Base-by-base conservation (phyloP, 768 basidiomycete genomes). In the Pleurotus tuoliensis region DNA sequence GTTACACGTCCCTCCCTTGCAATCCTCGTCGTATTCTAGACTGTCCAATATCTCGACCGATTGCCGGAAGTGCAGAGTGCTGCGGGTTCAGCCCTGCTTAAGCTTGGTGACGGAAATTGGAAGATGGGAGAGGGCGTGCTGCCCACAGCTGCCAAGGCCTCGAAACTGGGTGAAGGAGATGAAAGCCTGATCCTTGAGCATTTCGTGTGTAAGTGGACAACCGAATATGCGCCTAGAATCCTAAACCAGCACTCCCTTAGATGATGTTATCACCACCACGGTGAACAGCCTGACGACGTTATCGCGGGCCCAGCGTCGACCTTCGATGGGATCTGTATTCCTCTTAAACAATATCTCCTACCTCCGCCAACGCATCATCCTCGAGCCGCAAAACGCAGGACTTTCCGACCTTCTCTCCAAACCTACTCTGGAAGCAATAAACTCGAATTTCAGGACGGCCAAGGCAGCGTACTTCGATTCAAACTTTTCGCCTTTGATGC, bases 41-140 rank as follows among this genome's bases (percentile, higher is more conserved):
- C 86, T 0, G 77, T 87, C 15, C 75, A 79, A 41, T 93, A 90
- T 64, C 66, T 94, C 59, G 81, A 88, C 55, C 76, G 80, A 52
- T 71, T 94, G 2, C 88, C 89, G 0, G 81, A 86, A 49, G 87
- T 92, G 3, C 78, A 83, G 55, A 77, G 73, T 15, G 89, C 88
- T 1, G 88, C 86, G 8, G 80, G 80, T 1, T 75, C 87, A 1
- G 84, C 86, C 0, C 72, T 93, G 38, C 66, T 83, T 41, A 81
- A 84, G 2, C 79, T 94, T 0, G 92, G 92, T 0, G 91, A 94
- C 58, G 92, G 92, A 7, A 93, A 93, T 61, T 93, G 92, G 92
- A 90, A 83, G 70, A 93, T 94, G 91, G 92, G 92, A 3, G 90
- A 90, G 58, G 90, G 90, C 4, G 77, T 89, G 18, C 15, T 52